Evolutionary conservation across 176 grass and related monocot species (phyloP), one percentile per base, ranked within the genome.

Genomic region (Musa troglodytarum): DNA sequence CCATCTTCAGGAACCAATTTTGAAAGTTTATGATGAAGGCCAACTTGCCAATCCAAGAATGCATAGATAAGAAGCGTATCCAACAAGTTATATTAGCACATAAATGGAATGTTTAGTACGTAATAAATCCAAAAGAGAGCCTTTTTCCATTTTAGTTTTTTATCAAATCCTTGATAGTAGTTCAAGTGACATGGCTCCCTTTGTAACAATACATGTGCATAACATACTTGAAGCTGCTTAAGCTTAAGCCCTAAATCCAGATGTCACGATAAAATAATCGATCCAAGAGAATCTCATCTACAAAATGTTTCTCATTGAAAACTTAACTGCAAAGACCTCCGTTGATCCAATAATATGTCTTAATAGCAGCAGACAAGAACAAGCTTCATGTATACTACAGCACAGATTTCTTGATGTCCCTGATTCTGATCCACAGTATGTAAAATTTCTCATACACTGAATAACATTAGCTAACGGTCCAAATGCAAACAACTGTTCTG

Each of bases 301-400:
- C 26, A 29, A 20, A 70, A 70, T 25, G 25, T 19, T 70, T 14
- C 68, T 70, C 65, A 70, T 11, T 70, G 19, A 70, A 17, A 70
- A 70, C 34, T 10, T 70, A n/a, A 69, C 67, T 70, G 68, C 43
- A 66, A 34, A 71, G 20, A 34, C 66, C 50, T 25, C 22, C 51
- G 10, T 70, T 26, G 66, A 71, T 70, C 77, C 53, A 71, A 56
- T 20, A 52, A 77, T 43, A 43, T 71, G 66, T 59, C 66, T 71
- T 49, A 57, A 55, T 24, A 57, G 50, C 25, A 34, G 68, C 34
- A 77, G 77, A 68, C 51, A 19, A 58, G 57, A 70, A 69, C 29
- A 69, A 17, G 51, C 68, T 69, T 79, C 66, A 79, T 79, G 71
- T 66, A 79, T 79, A 79, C 15, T 25, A 79, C 66, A 71, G 28